Evolutionary conservation across 2,329 filamentous ascomycete genomes (phyloP), one percentile per base, ranked within the genome.

Genomic region (Hypomyces rosellus): DNA sequence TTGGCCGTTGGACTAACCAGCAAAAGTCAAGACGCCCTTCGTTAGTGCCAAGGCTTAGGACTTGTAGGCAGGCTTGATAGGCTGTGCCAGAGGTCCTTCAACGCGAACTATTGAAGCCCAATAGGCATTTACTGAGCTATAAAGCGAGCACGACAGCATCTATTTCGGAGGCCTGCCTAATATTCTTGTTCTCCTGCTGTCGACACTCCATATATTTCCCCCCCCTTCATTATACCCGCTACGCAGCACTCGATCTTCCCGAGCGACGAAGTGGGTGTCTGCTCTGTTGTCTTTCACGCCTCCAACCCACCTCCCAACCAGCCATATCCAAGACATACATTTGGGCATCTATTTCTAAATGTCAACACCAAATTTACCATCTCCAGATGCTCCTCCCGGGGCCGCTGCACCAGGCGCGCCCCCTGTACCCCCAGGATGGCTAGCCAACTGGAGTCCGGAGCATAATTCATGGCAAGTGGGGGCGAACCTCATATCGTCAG

Each of bases 381-480:
- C 36, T 38, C 36, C 36, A 38, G 36, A 38, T 7, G 36, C 36
- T n/a, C 36, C 36, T 38, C 36, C 13, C 16, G 36, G 36, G 12
- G 36, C 13, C 12, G 13, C 13, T 38, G 36, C 13, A n/a, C 36
- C 36, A 2, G 36, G 7, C 36, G 3, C 20, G 20, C 36, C 13
- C 36, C 12, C 36, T n/a, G 14, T 48, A 4, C 46, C 46, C 7
- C 36, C 34, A 33, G 46, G 46, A 22, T 48, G 46, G 46, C 25
- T 48, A 30, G 37, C 34, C 13, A 15, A 48, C 34, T 48, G 46
- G 46, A 48, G 46, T 18, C 37, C 34, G 9, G 33, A 37, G 34
- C 46, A 48, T 36, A 39, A 48, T 30, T 22, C 46, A 25, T 48
- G 46, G 46, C 37, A 48, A 38, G 46, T 48, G 5, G 5, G 13